These are phyloP conservation scores for Parafenestella ontariensis DNA, from an alignment of 2,329 filamentous ascomycete species.

Conservation along the genomic window DNA sequence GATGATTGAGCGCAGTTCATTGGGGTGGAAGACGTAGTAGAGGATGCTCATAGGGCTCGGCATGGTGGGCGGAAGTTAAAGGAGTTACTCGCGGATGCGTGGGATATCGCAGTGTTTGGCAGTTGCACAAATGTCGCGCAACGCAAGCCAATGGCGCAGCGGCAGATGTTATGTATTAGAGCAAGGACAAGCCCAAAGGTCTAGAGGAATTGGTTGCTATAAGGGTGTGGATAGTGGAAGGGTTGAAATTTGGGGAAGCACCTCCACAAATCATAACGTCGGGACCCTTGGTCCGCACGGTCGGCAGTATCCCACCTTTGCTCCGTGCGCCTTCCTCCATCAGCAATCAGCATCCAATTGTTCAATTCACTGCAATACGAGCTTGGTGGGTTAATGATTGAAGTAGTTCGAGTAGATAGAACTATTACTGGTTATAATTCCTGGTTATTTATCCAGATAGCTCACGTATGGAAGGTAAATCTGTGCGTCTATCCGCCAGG, in stretches of 20 bases:
- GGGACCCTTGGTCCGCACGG: background rate
- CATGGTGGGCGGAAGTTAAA: slow-evolving; percentile 37
- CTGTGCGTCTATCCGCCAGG: background rate
- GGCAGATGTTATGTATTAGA: background rate
- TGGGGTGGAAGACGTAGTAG: slow-evolving; percentile 78
- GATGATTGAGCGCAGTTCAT: slow-evolving; percentile 79
- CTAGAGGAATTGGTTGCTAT: background rate
- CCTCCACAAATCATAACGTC: slow-evolving; percentile 1
- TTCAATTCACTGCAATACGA: background rate
- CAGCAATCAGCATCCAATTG: background rate
- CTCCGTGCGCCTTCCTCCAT: background rate
- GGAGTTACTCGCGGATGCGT: slow-evolving; percentile 16
- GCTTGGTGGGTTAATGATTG: background rate
- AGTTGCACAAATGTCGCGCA: slow-evolving; percentile 4
- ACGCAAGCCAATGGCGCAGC: slow-evolving; percentile 9
- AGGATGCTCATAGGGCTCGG: slow-evolving; percentile 59
- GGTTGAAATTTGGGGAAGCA: background rate
- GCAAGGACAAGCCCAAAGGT: background rate
- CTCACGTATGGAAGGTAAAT: background rate
- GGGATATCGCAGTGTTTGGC: slow-evolving; percentile 7
- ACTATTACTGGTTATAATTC: background rate
- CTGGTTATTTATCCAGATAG: background rate
- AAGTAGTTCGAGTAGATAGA: background rate
- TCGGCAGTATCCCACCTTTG: background rate
- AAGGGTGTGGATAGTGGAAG: background rate